A percentile compares a stretch with the other conserved stretches of the same genome.
phyloP scores from a whole-genome alignment of 192 early-diverging fungal genomes.

The Linderina pennispora region DNA sequence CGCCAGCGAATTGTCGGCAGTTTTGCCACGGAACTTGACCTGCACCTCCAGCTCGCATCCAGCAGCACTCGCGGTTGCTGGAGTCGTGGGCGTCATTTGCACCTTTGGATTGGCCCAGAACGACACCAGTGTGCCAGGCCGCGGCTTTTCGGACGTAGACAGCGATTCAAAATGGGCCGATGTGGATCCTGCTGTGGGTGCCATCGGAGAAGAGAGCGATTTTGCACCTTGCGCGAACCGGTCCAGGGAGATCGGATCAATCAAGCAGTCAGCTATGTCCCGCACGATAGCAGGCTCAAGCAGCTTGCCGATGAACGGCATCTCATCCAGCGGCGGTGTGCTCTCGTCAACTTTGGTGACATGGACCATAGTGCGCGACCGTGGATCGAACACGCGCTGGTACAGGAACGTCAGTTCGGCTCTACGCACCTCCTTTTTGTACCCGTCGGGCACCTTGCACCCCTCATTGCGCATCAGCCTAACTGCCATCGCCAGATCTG shows the following conservation, averaged over 20 bases:
- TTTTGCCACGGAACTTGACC: constrained; percentile 21
- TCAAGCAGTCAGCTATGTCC: constrained; percentile 54
- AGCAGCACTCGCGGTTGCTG: not conserved
- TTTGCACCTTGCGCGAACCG: too few relatives aligned
- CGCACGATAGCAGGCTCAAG: constrained; percentile 48
- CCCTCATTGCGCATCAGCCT: constrained; percentile 47
- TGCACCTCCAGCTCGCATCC: constrained; percentile 4
- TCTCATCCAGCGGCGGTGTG: constrained; percentile 27
- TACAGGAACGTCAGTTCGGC: constrained; percentile 87
- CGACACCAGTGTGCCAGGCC: too few relatives aligned
- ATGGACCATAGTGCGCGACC: constrained; percentile 41
- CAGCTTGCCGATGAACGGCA: constrained; percentile 54
- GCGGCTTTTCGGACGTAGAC: too few relatives aligned
- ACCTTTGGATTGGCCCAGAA: too few relatives aligned
- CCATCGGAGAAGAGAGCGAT: too few relatives aligned
- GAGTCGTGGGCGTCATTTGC: not conserved
- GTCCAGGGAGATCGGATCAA: constrained; percentile 61
- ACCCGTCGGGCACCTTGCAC: constrained; percentile 53
- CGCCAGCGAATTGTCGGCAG: constrained; percentile 2
- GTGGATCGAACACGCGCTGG: constrained; percentile 84
- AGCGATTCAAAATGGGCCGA: too few relatives aligned
- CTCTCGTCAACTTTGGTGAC: constrained; percentile 50
- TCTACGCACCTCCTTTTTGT: constrained; percentile 58
- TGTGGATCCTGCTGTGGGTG: too few relatives aligned
- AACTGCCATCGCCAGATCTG: constrained; percentile 57